phyloP scores from a whole-genome alignment of 331 rosid species.

The Arachis monticola region DNA sequence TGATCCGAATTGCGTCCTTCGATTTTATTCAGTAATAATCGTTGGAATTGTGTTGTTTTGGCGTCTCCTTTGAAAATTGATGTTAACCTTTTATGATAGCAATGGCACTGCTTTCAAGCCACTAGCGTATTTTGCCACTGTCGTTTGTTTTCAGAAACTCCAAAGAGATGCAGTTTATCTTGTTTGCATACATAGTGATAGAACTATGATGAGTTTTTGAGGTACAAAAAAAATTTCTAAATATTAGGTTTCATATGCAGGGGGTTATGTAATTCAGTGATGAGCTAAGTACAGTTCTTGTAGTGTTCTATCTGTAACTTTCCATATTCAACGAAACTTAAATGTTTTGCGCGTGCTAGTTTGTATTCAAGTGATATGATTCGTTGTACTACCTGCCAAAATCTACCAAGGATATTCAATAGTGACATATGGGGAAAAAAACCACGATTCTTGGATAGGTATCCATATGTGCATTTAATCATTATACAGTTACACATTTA shows the following conservation, averaged over 20 bases:
- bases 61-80: neutral
- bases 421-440: neutral
- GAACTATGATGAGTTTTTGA: neutral
- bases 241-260: neutral
- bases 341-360: neutral
- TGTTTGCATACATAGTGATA: neutral
- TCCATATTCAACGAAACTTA: neutral
- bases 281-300: neutral
- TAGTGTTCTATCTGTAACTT: neutral
- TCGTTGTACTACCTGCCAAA: neutral
- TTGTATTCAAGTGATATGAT: neutral
- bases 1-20: neutral
- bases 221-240: neutral
- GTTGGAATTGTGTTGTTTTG: too few relatives aligned
- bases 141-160: neutral
- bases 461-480: neutral
- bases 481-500: neutral
- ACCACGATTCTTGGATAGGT: neutral
- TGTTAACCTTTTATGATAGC: neutral
- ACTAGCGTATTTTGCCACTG: too few relatives aligned
- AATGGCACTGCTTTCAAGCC: too few relatives aligned
- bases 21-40: neutral
- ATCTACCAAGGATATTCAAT: neutral
- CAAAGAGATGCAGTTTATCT: neutral
- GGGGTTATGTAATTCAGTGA: neutral